Percentiles rank a stretch among this genome's conserved stretches.
Conservation (phyloP, 768 basidiomycete genomes). For the Agaricus subrufescens region DNA sequence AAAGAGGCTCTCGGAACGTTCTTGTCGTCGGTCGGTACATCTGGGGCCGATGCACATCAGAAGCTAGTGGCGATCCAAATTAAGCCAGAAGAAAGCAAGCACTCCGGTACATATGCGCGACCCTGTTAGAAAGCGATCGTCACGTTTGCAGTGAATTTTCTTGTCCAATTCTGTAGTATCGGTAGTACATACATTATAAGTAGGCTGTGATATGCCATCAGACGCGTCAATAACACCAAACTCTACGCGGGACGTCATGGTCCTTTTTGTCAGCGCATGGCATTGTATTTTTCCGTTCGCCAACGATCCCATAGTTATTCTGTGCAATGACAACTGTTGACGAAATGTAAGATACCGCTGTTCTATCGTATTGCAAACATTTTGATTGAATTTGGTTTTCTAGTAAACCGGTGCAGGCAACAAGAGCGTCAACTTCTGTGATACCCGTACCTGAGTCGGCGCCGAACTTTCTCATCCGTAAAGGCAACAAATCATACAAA, state of each 20-base stretch:
- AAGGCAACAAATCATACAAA: constrained; percentile 42
- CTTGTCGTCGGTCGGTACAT: constrained; percentile 13
- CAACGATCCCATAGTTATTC: not conserved
- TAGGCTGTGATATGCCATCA: not conserved
- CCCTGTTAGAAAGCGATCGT: constrained; percentile 41
- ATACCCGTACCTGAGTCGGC: constrained; percentile 28
- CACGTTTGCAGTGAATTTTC: not conserved
- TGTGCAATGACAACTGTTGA: not conserved
- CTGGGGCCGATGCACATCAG: constrained; percentile 17
- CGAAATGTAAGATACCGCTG: constrained; percentile 14
- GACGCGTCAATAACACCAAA: constrained; percentile 30
- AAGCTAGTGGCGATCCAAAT: constrained; percentile 6
- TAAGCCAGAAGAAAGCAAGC: constrained; percentile 34
- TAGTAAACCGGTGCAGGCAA: not conserved
- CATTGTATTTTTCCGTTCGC: not conserved
- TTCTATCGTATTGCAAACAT: not conserved
- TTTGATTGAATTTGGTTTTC: not conserved
- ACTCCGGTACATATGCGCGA: constrained; percentile 65
- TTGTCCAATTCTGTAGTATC: not conserved
- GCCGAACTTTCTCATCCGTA: constrained; percentile 43
- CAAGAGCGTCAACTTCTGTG: constrained; percentile 29
- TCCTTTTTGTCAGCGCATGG: not conserved
- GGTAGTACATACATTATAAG: not conserved
- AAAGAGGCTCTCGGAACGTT: constrained; percentile 48
- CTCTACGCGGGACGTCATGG: constrained; percentile 14